These are phyloP conservation scores for Lithospermum erythrorhizon DNA, from an alignment of 257 asterid species.

Conservation along the genomic window DNA sequence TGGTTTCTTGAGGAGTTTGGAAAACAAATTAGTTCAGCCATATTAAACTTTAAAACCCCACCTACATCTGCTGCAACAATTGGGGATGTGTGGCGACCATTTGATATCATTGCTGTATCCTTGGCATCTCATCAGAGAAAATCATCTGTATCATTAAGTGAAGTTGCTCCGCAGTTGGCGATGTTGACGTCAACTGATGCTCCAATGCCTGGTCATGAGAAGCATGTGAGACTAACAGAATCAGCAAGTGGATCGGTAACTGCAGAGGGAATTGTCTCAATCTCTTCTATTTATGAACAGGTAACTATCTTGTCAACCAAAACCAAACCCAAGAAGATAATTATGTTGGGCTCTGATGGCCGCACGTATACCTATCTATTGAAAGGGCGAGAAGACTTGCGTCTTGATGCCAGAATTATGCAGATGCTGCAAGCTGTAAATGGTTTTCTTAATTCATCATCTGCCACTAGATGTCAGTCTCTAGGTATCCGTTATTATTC, in stretches of 20 bases:
- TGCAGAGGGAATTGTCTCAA: slow-evolving; percentile 57
- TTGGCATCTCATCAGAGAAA: slow-evolving; percentile 92
- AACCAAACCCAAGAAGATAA: slow-evolving; percentile 87
- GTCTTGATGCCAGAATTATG: slow-evolving; percentile 99
- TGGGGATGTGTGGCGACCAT: slow-evolving; percentile 95
- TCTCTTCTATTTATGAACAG: slow-evolving; percentile 72
- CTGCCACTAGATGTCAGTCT: slow-evolving; percentile 61
- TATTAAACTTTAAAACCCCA: slow-evolving; percentile 63
- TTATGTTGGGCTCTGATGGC: slow-evolving; percentile 87
- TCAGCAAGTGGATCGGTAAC: slow-evolving; percentile 32
- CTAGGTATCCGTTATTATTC: slow-evolving; percentile 80
- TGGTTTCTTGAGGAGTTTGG: slow-evolving; percentile 78
- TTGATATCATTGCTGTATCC: slow-evolving; percentile 78
- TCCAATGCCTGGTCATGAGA: slow-evolving; percentile 99
- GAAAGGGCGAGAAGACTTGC: slow-evolving; percentile 98
- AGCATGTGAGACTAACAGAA: slow-evolving; percentile 52
- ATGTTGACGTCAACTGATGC: slow-evolving; percentile 65
- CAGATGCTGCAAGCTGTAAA: slow-evolving; percentile 90
- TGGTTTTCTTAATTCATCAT: slow-evolving; percentile 72
- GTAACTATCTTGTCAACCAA: slow-evolving; percentile 77
- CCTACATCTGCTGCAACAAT: slow-evolving; percentile 78
- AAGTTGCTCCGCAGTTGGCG: slow-evolving; percentile 94
- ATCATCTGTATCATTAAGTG: slow-evolving; percentile 71
- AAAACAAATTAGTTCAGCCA: slow-evolving; percentile 68
- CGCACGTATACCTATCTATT: slow-evolving; percentile 81